A percentile compares a stretch with the other conserved stretches of the same genome.
Evolutionary conservation across 2,329 filamentous ascomycete species (phyloP).

Genomic region (Orbilia quercus): DNA sequence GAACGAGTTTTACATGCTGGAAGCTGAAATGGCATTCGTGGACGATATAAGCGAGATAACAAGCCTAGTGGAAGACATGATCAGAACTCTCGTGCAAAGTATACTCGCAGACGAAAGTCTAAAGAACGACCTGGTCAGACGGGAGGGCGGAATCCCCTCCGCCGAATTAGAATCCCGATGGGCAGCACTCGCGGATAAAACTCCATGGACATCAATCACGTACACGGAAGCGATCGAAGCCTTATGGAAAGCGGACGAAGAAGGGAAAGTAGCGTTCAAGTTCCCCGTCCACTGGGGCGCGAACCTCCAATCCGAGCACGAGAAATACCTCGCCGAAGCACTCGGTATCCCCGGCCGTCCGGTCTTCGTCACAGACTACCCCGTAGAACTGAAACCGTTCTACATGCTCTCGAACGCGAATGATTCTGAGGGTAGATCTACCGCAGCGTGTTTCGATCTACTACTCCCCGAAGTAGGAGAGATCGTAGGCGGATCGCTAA

Average conservation of each 20-base stretch:
- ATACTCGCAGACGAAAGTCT: constrained; percentile 60
- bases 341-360: constrained; percentile 71
- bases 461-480: constrained; percentile 87
- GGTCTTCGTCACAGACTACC: constrained; percentile 93
- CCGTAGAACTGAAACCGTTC: constrained; percentile 88
- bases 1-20: constrained; percentile 99
- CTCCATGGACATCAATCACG: constrained; percentile 80
- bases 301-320: constrained; percentile 89
- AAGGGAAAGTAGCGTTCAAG: constrained; percentile 69
- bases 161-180: constrained; percentile 76
- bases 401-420: constrained; percentile 76
- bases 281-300: constrained; percentile 76
- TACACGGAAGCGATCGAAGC: constrained; percentile 81
- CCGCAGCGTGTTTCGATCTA: constrained; percentile 90
- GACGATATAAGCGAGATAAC: constrained; percentile 77
- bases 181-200: constrained; percentile 70
- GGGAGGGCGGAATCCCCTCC: constrained; percentile 63
- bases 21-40: constrained; percentile 86
- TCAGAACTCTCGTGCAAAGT: constrained; percentile 70
- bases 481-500: constrained; percentile 87
- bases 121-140: constrained; percentile 63
- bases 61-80: constrained; percentile 80
- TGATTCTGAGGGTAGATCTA: constrained; percentile 63
- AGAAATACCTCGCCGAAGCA: constrained; percentile 81
- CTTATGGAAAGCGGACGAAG: constrained; percentile 71